phyloP scores from a whole-genome alignment of 352 stramenopile species.

The Phytophthora aleatoria region DNA sequence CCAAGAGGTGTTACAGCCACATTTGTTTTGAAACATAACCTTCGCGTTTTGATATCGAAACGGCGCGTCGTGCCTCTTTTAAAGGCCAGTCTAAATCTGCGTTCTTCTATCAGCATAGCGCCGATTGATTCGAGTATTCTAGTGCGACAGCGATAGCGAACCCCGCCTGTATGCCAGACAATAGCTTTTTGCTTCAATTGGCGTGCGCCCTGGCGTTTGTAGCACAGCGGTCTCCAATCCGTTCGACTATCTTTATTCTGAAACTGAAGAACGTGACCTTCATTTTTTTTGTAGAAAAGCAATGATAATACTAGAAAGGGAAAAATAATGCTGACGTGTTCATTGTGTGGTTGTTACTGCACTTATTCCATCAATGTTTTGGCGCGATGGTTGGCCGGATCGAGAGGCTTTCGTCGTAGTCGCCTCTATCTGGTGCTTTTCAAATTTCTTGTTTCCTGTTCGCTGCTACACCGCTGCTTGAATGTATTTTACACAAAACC shows the following conservation, averaged over 20 bases:
- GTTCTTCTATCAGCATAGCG: no score
- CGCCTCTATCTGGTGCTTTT: conserved; percentile 13
- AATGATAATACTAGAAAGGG: conserved; percentile 5
- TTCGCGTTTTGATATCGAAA: conserved; percentile 18
- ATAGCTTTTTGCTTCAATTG: no score
- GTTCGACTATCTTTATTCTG: conserved; percentile 8
- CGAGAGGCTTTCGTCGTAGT: background rate
- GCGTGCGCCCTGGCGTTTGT: no score
- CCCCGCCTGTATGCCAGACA: conserved; percentile 1
- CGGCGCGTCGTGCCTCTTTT: background rate
- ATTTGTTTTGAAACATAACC: no score
- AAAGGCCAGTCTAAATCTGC: no score
- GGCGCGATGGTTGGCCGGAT: conserved; percentile 9
- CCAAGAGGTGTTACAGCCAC: background rate
- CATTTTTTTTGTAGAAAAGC: background rate
- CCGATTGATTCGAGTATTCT: no score
- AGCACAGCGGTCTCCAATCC: background rate
- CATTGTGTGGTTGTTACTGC: conserved; percentile 31
- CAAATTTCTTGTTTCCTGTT: conserved; percentile 19
- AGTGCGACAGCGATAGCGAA: background rate
- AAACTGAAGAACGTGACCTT: background rate
- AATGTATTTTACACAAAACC: conserved; percentile 60
- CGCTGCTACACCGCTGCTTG: conserved; percentile 14
- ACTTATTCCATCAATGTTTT: conserved; percentile 33
- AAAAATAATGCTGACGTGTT: conserved; percentile 16